phyloP scores from a whole-genome alignment of 345 rosid genomes.

The Populus tremula region DNA sequence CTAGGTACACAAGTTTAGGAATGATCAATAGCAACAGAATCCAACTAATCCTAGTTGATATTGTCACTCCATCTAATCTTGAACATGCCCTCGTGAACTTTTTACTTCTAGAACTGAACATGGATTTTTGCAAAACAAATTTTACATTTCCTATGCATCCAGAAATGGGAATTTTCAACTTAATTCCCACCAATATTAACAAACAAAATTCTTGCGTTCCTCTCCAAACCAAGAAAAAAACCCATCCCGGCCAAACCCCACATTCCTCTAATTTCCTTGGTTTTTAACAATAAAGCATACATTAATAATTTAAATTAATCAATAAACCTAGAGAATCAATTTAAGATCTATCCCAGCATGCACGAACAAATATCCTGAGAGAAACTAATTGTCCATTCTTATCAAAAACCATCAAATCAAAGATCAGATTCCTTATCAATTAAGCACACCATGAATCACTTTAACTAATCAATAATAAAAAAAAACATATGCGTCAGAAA shows the following conservation, averaged over 20 bases:
- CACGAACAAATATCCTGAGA: neutral
- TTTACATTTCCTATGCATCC: neutral
- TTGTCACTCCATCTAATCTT: too few relatives aligned
- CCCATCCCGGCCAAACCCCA: neutral
- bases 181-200: neutral
- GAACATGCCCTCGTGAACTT: too few relatives aligned
- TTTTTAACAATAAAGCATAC: neutral
- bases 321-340: neutral
- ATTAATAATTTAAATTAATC: neutral
- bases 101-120: neutral
- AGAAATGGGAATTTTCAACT: neutral
- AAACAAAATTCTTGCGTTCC: neutral
- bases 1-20: neutral
- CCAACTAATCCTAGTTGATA: too few relatives aligned
- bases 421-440: neutral
- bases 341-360: neutral
- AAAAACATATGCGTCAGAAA: neutral
- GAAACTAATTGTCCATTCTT: neutral
- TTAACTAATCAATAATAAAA: neutral
- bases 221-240: neutral
- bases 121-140: neutral
- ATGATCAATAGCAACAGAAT: too few relatives aligned
- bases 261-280: neutral
- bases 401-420: neutral
- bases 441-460: neutral